Evolutionary conservation across 768 basidiomycete species (phyloP), one percentile per base, ranked within the genome.

Genomic region (Pholiota molesta): DNA sequence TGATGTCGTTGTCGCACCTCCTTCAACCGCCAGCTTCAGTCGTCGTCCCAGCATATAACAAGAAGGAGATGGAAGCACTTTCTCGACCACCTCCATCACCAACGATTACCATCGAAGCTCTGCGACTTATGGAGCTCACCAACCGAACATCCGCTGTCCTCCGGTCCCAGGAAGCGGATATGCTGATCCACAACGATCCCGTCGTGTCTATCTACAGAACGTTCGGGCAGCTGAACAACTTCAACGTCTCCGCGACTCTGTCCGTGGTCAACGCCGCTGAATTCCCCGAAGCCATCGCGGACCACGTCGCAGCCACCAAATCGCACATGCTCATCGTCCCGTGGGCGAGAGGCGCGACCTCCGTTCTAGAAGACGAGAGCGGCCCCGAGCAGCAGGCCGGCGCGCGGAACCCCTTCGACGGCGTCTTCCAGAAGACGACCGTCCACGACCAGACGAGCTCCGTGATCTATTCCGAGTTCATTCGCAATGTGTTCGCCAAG

Each of bases 61-160:
- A 78, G 54, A 79, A 78, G 54, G 70, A 47, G 42, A 44, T 53
- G 31, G 42, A 42, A 31, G 31, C 53, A 11, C 13, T 52, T 17
- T 13, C 51, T 16, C 29, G 33, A 16, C 31, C 40, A 11, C 51
- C 59, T 4, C n/a, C 60, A 14, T 31, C 62, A 3, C 58, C 69
- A 0, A 64, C 62, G 13, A 75, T 87, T 55, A 74, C 78, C 10
- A 79, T 97, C 35, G 86, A 94, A 65, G 91, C 91, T 0, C 82
- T 98, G 2, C 94, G 96, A 19, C 82, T 99, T 8, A 86, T 99
- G 66, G 95, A 98, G 71, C 78, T 98, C 49, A 92, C 93, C 1
- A 89, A 89, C 39, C 90, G 97, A 61, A 92, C 92, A 1, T 95
- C 93, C 2, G 90, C 91, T 1, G 86, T 97, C 37, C 85, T 99